Evolutionary conservation across 2,329 filamentous ascomycete species (phyloP).

Genomic region (Emydomyces testavorans): DNA sequence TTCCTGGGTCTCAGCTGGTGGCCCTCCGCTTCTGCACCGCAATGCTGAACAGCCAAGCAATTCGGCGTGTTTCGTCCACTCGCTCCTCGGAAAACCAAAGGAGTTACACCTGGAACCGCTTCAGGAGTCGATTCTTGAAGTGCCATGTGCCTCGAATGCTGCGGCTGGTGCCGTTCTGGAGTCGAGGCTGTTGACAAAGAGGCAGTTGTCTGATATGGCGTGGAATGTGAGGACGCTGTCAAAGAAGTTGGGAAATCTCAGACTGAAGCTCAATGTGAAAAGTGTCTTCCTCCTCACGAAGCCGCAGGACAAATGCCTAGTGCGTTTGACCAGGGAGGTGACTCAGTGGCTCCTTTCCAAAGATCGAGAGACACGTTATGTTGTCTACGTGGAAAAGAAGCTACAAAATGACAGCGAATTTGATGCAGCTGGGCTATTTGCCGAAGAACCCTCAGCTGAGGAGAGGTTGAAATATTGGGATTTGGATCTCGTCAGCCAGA

Average conservation of each 20-base stretch:
- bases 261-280: slow-evolving; percentile 67
- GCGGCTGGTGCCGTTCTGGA: slow-evolving; percentile 38
- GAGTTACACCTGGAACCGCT: slow-evolving; percentile 16
- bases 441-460: slow-evolving; percentile 45
- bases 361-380: slow-evolving; percentile 56
- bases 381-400: slow-evolving; percentile 69
- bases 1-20: slow-evolving; percentile 42
- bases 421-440: slow-evolving; percentile 56
- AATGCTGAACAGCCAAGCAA: slow-evolving; percentile 23
- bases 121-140: slow-evolving; percentile 16
- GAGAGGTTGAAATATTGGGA: slow-evolving; percentile 71
- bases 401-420: slow-evolving; percentile 62
- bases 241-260: slow-evolving; percentile 71
- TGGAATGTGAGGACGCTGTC: slow-evolving; percentile 88
- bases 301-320: slow-evolving; percentile 70
- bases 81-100: slow-evolving; percentile 39
- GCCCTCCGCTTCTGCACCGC: slow-evolving; percentile 30
- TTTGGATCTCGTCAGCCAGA: slow-evolving; percentile 60
- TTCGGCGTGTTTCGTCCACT: slow-evolving; percentile 47
- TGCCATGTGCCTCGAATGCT: slow-evolving; percentile 18
- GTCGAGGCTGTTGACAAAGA: slow-evolving; percentile 79
- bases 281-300: slow-evolving; percentile 85
- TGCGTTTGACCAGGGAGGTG: slow-evolving; percentile 64
- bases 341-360: slow-evolving; percentile 68
- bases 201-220: slow-evolving; percentile 91